A percentile compares a stretch with the other conserved stretches of the same genome.
Conservation (phyloP, 371 early-diverging fungal genomes). For the Basidiobolus meristosporus region DNA sequence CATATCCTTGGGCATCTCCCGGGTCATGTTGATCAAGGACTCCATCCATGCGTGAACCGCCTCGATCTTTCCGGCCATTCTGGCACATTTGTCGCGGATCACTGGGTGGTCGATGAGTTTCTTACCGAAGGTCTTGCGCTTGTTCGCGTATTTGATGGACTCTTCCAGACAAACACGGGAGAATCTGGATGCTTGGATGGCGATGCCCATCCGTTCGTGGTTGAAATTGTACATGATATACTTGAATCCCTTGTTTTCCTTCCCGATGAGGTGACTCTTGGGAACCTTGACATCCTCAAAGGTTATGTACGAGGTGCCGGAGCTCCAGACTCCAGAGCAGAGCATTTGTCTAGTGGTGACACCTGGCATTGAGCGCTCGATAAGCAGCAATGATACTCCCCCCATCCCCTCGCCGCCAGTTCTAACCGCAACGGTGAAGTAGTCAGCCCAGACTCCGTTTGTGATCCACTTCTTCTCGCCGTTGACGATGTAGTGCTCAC, state of each 20-base stretch:
- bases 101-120: slow-evolving; percentile 53
- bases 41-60: slow-evolving; percentile 80
- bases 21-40: slow-evolving; percentile 37
- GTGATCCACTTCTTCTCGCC: slow-evolving; percentile 83
- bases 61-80: slow-evolving; percentile 72
- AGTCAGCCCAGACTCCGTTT: slow-evolving; percentile 70
- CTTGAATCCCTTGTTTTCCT: slow-evolving; percentile 77
- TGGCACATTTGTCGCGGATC: slow-evolving; percentile 41
- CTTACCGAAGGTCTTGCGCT: slow-evolving; percentile 74
- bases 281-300: slow-evolving; percentile 81
- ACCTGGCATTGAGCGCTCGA: slow-evolving; percentile 67
- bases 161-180: slow-evolving; percentile 79
- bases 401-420: slow-evolving; percentile 69
- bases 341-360: slow-evolving; percentile 65
- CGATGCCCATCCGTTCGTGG: slow-evolving; percentile 58
- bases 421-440: slow-evolving; percentile 39
- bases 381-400: slow-evolving; percentile 55
- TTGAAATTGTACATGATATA: slow-evolving; percentile 61
- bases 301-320: slow-evolving; percentile 53
- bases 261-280: slow-evolving; percentile 58
- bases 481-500: slow-evolving; percentile 50
- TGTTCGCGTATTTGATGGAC: slow-evolving; percentile 64
- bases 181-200: slow-evolving; percentile 69
- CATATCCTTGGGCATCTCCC: slow-evolving; percentile 35
- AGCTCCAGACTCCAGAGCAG: slow-evolving; percentile 60